Evolutionary conservation across 306 rosid species (phyloP).

Genomic region (Cicer cuneatum): DNA sequence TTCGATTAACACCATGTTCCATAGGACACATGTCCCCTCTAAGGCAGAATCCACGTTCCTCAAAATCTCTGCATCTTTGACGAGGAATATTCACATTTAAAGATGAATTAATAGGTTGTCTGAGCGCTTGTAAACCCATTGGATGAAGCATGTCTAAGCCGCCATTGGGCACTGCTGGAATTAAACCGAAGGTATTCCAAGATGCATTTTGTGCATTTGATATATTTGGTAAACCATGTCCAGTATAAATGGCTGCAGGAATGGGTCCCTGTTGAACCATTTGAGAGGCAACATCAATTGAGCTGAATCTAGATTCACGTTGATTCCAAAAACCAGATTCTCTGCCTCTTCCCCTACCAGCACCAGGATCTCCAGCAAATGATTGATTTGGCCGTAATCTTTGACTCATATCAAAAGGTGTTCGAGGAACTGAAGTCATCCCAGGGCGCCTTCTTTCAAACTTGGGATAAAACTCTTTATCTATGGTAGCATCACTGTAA

Average conservation of each 20-base stretch:
- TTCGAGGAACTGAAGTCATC: constrained; percentile 57
- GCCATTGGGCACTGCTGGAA: constrained; percentile 82
- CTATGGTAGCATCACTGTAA: constrained; percentile 54
- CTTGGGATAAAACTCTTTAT: constrained; percentile 64
- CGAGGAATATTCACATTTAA: constrained; percentile 79
- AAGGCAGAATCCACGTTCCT: constrained; percentile 98
- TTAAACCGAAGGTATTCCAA: constrained; percentile 87
- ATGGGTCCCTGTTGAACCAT: constrained; percentile 82
- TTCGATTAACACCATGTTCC: constrained; percentile 98
- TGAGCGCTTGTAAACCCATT: constrained; percentile 84
- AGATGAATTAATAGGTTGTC: constrained; percentile 84
- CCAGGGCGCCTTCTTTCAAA: constrained; percentile 84
- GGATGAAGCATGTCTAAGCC: constrained; percentile 87
- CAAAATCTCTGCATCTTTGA: constrained; percentile 97
- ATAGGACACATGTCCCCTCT: constrained; percentile 99
- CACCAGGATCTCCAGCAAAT: constrained; percentile 65
- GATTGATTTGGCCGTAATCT: constrained; percentile 68
- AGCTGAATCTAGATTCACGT: constrained; percentile 78
- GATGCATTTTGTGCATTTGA: constrained; percentile 80
- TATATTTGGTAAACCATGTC: constrained; percentile 83
- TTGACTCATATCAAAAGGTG: constrained; percentile 71
- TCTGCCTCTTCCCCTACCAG: constrained; percentile 93
- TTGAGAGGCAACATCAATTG: constrained; percentile 84
- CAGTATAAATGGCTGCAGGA: constrained; percentile 73
- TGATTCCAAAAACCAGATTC: constrained; percentile 83